Percentiles rank a stretch among this genome's conserved stretches.
Conservation (phyloP, 1,284 basidiomycete genomes). For the Microbotryum lychnidis-dioicae region DNA sequence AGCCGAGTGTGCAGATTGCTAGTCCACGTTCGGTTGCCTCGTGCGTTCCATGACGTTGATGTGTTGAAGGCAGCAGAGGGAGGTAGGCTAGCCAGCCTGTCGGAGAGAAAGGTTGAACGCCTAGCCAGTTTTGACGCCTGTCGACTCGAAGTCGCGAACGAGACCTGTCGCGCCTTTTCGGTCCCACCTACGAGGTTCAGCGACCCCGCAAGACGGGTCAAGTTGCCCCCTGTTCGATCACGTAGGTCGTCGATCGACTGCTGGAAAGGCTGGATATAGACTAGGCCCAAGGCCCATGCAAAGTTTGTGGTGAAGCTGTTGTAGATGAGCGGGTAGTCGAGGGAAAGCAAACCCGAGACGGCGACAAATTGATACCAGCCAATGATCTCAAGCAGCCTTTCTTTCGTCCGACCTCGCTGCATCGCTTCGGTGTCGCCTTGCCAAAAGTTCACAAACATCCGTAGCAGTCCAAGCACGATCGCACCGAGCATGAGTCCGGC, state of each 20-base stretch:
- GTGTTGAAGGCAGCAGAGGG: not conserved
- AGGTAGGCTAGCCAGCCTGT: not conserved
- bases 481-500: constrained; percentile 62
- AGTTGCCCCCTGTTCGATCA: constrained; percentile 64
- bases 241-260: constrained; percentile 72
- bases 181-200: constrained; percentile 46
- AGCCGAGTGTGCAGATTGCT: no score
- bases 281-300: constrained; percentile 78
- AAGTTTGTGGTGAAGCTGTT: constrained; percentile 66
- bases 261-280: constrained; percentile 61
- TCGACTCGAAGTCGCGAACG: constrained; percentile 23
- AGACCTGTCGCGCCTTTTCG: constrained; percentile 10
- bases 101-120: constrained; percentile 46
- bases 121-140: constrained; percentile 31
- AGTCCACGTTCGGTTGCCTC: no score
- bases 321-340: constrained; percentile 81
- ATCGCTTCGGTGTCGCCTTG: constrained; percentile 39
- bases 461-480: constrained; percentile 57
- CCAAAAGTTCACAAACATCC: constrained; percentile 25
- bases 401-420: constrained; percentile 39
- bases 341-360: constrained; percentile 62
- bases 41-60: not conserved
- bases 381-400: constrained; percentile 66
- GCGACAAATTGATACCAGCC: constrained; percentile 75
- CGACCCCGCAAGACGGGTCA: constrained; percentile 53